A percentile compares a stretch with the other conserved stretches of the same genome.
These are phyloP conservation scores for Exophiala alcalophila DNA, from an alignment of 2,329 filamentous ascomycete genomes.

Conservation along the genomic window DNA sequence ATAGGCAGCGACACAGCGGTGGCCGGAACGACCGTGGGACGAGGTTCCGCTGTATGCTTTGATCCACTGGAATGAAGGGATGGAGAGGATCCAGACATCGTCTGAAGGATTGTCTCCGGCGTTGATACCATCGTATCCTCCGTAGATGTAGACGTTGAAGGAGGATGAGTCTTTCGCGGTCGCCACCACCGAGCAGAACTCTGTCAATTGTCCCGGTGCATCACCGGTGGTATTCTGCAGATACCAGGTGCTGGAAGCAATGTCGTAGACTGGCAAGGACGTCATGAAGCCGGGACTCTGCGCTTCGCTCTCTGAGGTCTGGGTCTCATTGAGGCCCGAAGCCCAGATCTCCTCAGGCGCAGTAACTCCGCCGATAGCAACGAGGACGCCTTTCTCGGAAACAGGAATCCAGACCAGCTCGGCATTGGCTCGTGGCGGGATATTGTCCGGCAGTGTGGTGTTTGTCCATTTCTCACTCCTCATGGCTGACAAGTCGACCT, in stretches of 20 bases:
- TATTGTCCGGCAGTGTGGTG: slow-evolving; percentile 47
- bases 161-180: slow-evolving; percentile 40
- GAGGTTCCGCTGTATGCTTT: slow-evolving; percentile 32
- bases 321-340: slow-evolving; percentile 21
- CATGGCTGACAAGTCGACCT: slow-evolving; percentile 58
- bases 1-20: slow-evolving; percentile 40
- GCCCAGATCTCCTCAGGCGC: slow-evolving; percentile 29
- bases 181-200: slow-evolving; percentile 44
- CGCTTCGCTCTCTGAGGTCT: slow-evolving; percentile 19
- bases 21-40: slow-evolving; percentile 34
- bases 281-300: slow-evolving; percentile 37
- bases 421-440: slow-evolving; percentile 59
- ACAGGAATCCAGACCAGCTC: slow-evolving; percentile 62
- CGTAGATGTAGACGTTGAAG: slow-evolving; percentile 38
- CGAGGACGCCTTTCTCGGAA: slow-evolving; percentile 37
- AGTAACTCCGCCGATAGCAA: slow-evolving; percentile 40
- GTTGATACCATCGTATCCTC: slow-evolving; percentile 34
- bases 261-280: slow-evolving; percentile 39
- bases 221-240: slow-evolving; percentile 40
- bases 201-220: slow-evolving; percentile 37
- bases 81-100: slow-evolving; percentile 37
- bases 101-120: slow-evolving; percentile 36
- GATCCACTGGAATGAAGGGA: slow-evolving; percentile 38
- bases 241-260: slow-evolving; percentile 37
- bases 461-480: slow-evolving; percentile 56